phyloP scores from a whole-genome alignment of 768 basidiomycete genomes.

The Panellus pusillus region DNA sequence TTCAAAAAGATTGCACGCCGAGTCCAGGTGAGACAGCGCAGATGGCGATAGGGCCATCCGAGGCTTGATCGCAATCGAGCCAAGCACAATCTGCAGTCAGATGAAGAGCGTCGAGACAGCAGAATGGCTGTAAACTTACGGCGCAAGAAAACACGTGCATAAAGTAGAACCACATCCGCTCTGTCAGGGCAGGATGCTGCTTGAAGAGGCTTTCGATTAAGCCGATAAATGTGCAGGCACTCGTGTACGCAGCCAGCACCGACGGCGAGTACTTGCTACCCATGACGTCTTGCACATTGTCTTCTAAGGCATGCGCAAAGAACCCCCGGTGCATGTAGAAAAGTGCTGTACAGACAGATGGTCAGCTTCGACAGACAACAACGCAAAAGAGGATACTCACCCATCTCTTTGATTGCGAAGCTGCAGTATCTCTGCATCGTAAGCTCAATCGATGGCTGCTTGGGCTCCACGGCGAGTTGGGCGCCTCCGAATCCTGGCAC shows the following conservation, averaged over 20 bases:
- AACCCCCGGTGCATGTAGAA: slow-evolving; percentile 78
- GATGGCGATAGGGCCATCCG: slow-evolving; percentile 65
- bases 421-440: slow-evolving; percentile 69
- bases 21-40: slow-evolving; percentile 67
- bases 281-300: slow-evolving; percentile 62
- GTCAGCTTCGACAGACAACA: slow-evolving; percentile 4
- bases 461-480: slow-evolving; percentile 39
- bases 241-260: slow-evolving; percentile 67
- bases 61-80: slow-evolving; percentile 66
- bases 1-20: slow-evolving; percentile 57
- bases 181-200: slow-evolving; percentile 64
- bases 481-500: slow-evolving; percentile 63
- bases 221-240: slow-evolving; percentile 68
- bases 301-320: slow-evolving; percentile 69
- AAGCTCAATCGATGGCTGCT: slow-evolving; percentile 52
- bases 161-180: slow-evolving; percentile 72
- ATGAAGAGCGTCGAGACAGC: neutral
- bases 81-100: slow-evolving; percentile 58
- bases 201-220: slow-evolving; percentile 63
- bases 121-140: slow-evolving; percentile 36
- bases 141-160: slow-evolving; percentile 74
- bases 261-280: slow-evolving; percentile 69
- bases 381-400: slow-evolving; percentile 34
- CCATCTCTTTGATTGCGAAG: slow-evolving; percentile 69
- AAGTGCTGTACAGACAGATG: slow-evolving; percentile 40